Conservation (phyloP, 768 basidiomycete species). For the Tephrocybe sp. region DNA sequence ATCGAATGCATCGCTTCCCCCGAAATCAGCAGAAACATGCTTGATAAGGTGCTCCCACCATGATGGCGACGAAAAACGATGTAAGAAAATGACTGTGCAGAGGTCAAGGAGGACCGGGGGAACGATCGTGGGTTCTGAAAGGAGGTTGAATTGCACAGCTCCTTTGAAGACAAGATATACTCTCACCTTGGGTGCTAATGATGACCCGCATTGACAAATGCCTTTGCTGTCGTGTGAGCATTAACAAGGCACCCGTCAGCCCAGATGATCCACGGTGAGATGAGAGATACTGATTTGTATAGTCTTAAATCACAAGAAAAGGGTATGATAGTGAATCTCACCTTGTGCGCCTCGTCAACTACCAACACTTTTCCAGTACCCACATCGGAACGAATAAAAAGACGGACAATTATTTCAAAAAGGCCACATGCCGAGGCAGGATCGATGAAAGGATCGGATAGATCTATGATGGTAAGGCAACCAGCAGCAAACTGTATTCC, state of each 20-base stretch:
- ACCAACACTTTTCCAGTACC: conserved; percentile 66
- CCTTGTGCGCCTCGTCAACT: conserved; percentile 78
- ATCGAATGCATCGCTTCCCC: conserved; percentile 58
- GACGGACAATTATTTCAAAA: conserved; percentile 65
- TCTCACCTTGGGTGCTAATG: conserved; percentile 69
- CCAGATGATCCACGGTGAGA: conserved; percentile 42
- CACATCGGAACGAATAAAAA: conserved; percentile 61
- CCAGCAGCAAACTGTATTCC: conserved; percentile 48
- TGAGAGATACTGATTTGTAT: conserved; percentile 55
- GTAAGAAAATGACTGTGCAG: conserved; percentile 62
- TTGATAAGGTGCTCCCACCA: conserved; percentile 73
- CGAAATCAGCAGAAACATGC: conserved; percentile 65
- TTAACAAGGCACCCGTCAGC: conserved; percentile 55
- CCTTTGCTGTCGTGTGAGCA: conserved; percentile 64
- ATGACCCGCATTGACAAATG: conserved; percentile 72
- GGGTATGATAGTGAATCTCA: conserved; percentile 21
- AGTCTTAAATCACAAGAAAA: neutral
- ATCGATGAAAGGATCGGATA: conserved; percentile 75
- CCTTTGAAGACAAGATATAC: neutral
- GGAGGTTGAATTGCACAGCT: neutral
- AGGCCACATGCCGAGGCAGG: conserved; percentile 61
- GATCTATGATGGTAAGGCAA: conserved; percentile 63
- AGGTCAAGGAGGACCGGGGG: conserved; percentile 66
- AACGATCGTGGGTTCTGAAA: conserved; percentile 67
- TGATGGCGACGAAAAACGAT: conserved; percentile 71